phyloP scores from a whole-genome alignment of 1,139 yeast genomes.

The Pichia cactophila region DNA sequence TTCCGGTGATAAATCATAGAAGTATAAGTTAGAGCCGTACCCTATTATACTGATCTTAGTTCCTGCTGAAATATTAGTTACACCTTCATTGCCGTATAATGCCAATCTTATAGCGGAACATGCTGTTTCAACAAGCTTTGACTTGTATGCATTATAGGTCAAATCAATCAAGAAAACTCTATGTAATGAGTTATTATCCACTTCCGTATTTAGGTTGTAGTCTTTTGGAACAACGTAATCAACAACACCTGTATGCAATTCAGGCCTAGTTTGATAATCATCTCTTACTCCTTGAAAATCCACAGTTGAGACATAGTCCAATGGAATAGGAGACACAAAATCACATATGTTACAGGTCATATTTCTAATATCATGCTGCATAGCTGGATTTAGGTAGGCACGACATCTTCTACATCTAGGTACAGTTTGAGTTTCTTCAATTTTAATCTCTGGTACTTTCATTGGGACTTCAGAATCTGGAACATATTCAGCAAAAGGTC shows the following conservation, averaged over 20 bases:
- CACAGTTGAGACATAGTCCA: constrained; percentile 57
- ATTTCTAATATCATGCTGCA: constrained; percentile 42
- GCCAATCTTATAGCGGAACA: constrained; percentile 67
- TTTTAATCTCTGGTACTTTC: constrained; percentile 63
- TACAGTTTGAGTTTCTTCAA: constrained; percentile 54
- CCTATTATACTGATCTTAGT: constrained; percentile 64
- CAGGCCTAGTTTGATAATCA: constrained; percentile 65
- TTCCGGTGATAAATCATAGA: constrained; percentile 55
- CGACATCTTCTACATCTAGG: constrained; percentile 90
- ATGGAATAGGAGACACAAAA: constrained; percentile 64
- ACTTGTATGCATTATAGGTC: constrained; percentile 52
- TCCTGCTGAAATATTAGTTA: constrained; percentile 33
- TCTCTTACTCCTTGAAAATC: constrained; percentile 51
- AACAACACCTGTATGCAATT: constrained; percentile 74
- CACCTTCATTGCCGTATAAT: constrained; percentile 32
- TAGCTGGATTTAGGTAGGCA: constrained; percentile 79
- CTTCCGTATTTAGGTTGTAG: constrained; percentile 47
- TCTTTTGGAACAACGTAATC: constrained; percentile 73
- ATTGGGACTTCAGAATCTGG: constrained; percentile 29
- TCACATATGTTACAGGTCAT: constrained; percentile 86
- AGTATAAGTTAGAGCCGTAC: constrained; percentile 66
- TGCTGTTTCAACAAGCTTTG: constrained; percentile 56
- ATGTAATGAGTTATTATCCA: constrained; percentile 44
- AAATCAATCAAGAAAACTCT: constrained; percentile 78
- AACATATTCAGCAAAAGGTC: constrained; percentile 69